These are phyloP conservation scores for Kuraishia molischiana DNA, from an alignment of 805 yeast species.

Conservation along the genomic window DNA sequence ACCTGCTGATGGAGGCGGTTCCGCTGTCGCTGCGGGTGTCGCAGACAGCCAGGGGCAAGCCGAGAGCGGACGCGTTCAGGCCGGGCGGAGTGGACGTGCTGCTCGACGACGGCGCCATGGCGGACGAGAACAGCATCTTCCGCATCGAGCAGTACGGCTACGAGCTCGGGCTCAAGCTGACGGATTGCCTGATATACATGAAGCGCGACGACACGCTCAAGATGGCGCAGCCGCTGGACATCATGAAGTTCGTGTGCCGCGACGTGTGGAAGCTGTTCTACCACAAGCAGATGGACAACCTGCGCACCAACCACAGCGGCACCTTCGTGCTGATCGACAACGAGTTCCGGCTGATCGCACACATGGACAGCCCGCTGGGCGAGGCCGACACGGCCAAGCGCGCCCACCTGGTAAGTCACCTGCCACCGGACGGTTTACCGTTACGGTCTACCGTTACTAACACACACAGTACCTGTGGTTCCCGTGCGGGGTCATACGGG, in stretches of 20 bases:
- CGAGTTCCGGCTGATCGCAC: slow-evolving; percentile 41
- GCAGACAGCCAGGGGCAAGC: slow-evolving; percentile 18
- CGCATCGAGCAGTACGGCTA: slow-evolving; percentile 67
- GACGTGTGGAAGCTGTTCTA: slow-evolving; percentile 81
- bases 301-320: slow-evolving; percentile 86
- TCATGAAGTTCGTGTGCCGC: slow-evolving; percentile 87
- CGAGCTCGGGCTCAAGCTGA: slow-evolving; percentile 24
- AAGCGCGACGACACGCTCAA: slow-evolving; percentile 11
- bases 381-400: slow-evolving; percentile 32
- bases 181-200: slow-evolving; percentile 18
- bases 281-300: slow-evolving; percentile 83
- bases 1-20: slow-evolving; percentile 65
- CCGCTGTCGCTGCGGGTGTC: slow-evolving; percentile 64
- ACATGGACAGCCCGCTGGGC: slow-evolving; percentile 37
- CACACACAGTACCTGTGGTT: slow-evolving; percentile 41
- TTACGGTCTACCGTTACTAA: slow-evolving; percentile 6
- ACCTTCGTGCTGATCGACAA: slow-evolving; percentile 73
- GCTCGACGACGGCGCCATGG: slow-evolving; percentile 19
- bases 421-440: no score
- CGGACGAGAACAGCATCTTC: slow-evolving; percentile 40
- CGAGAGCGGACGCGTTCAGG: background rate
- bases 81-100: slow-evolving; percentile 32
- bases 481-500: slow-evolving; percentile 70
- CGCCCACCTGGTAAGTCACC: slow-evolving; percentile 23
- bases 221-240: slow-evolving; percentile 57